Base-by-base conservation (phyloP, 1,284 basidiomycete genomes). In the Trametes pubescens region DNA sequence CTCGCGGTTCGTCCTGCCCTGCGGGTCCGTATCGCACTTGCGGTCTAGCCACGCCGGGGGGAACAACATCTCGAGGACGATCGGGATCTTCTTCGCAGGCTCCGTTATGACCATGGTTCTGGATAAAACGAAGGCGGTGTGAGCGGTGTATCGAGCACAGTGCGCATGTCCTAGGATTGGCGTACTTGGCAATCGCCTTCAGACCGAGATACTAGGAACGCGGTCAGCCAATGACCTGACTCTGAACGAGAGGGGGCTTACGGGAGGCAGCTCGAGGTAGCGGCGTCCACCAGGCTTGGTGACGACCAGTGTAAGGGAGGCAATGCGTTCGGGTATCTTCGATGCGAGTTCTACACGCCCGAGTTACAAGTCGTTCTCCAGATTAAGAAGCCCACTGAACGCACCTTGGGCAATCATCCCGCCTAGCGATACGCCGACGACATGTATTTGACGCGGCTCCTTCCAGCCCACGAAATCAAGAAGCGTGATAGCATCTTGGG, bases 371-470 rank as follows among this genome's bases (percentile, higher is more conserved):
- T 32, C 14, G 11, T 21, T 22, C 35, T 32, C 14, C 7, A 8
- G 26, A 4, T 26, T 6, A 22, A 48, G 22, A 9, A 5, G 2
- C 4, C 14, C 21, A 18, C 34, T 5, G 16, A 9, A 24, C 71
- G 16, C 71, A 87, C 91, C 89, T 80, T 90, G 88, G 0, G 90
- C 85, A 62, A 95, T 94, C 93, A 95, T 95, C 18, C 94, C 94
- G 7, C 94, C 95, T 55, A 96, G 80, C 48, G 91, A 93, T 13
- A 90, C 80, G 1, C 95, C 93, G 16, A 95, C 89, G 21, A 96
- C 76, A 71, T 96, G 88, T 1, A 96, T 53, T 46, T 83, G 83
- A 9, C 82, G 80, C 43, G 84, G 75, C 11, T 73, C 80, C 0
- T 83, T 91, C 94, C 94, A 96, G 0, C 85, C 88, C 2, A 96